Evolutionary conservation across 2,329 filamentous ascomycete genomes (phyloP).

Genomic region (Talaromyces sp.): DNA sequence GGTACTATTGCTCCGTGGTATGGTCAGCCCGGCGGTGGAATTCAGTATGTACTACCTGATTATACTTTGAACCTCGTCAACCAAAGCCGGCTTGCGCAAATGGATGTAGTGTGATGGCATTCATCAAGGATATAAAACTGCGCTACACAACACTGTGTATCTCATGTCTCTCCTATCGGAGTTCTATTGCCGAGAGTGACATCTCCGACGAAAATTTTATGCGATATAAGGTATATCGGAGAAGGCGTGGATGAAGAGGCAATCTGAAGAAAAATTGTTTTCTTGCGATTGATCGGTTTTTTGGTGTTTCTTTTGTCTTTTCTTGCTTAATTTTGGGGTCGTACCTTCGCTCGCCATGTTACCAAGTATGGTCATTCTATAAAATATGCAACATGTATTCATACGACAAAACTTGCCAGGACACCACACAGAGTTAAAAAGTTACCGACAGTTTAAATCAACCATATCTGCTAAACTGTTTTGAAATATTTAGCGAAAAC

Average conservation of each 20-base stretch:
- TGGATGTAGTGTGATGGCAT: not conserved
- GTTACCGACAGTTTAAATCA: not conserved
- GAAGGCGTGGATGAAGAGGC: not conserved
- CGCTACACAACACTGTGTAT: too few relatives aligned
- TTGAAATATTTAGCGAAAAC: not conserved
- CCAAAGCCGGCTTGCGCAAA: not conserved
- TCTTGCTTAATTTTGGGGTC: not conserved
- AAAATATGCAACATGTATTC: not conserved
- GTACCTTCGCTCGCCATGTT: not conserved
- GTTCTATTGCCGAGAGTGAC: not conserved
- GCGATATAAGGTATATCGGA: not conserved
- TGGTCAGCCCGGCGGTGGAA: not conserved
- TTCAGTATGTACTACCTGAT: slow-evolving; percentile 2
- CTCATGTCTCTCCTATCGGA: too few relatives aligned
- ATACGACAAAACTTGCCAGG: not conserved
- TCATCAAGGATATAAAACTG: too few relatives aligned
- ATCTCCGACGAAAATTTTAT: not conserved
- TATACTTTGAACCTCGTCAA: too few relatives aligned
- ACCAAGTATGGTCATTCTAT: not conserved
- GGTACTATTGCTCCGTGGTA: slow-evolving; percentile 1
- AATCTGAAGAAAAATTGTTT: too few relatives aligned
- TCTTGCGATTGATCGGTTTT: too few relatives aligned
- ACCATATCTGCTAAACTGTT: too few relatives aligned
- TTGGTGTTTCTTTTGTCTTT: not conserved
- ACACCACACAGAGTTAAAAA: not conserved